A percentile compares a stretch with the other conserved stretches of the same genome.
These are phyloP conservation scores for Amylostereum chailletii DNA, from an alignment of 1,284 basidiomycete species.

Conservation along the genomic window DNA sequence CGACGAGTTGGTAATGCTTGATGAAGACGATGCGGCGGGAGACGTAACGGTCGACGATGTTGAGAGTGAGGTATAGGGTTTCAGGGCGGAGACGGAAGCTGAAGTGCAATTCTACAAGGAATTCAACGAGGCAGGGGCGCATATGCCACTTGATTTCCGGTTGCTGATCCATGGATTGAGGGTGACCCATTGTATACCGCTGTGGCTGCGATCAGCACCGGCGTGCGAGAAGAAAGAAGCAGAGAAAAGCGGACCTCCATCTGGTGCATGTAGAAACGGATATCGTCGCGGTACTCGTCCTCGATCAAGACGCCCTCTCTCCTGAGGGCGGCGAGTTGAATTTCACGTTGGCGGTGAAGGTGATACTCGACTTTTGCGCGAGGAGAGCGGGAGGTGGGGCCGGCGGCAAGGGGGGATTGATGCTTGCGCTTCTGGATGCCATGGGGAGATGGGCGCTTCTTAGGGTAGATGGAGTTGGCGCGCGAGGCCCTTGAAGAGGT, in stretches of 20 bases:
- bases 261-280: conserved; percentile 87
- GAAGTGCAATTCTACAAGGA: conserved; percentile 97
- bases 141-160: conserved; percentile 97
- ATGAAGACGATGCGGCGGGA: conserved; percentile 98
- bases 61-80: conserved; percentile 96
- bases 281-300: conserved; percentile 93
- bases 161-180: conserved; percentile 96
- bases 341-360: conserved; percentile 59
- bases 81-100: conserved; percentile 95
- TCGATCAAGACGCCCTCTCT: conserved; percentile 70
- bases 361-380: conserved; percentile 49
- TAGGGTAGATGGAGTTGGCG: conserved; percentile 58
- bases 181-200: conserved; percentile 81
- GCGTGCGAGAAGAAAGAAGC: conserved; percentile 10
- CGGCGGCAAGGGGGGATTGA: conserved; percentile 33
- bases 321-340: conserved; percentile 56
- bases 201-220: conserved; percentile 23
- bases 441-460: conserved; percentile 74
- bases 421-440: conserved; percentile 63
- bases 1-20: conserved; percentile 99
- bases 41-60: conserved; percentile 98
- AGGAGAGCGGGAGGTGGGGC: conserved; percentile 50
- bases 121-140: conserved; percentile 99
- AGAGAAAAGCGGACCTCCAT: conserved; percentile 77
- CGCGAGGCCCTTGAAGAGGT: conserved; percentile 51